phyloP scores from a whole-genome alignment of 768 basidiomycete species.

The Boletus subcaerulescens region DNA sequence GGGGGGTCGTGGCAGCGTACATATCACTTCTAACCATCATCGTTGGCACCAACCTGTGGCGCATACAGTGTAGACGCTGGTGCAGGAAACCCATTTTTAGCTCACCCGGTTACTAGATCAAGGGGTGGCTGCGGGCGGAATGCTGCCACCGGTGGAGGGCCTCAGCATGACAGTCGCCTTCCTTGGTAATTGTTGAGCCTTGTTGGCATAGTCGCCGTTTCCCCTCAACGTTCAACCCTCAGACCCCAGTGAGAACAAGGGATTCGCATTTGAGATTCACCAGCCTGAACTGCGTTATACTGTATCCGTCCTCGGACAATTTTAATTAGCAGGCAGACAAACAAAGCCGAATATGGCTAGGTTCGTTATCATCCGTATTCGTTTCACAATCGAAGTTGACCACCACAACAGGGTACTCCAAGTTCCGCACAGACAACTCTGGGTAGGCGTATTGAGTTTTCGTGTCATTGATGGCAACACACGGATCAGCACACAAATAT shows the following conservation, averaged over 20 bases:
- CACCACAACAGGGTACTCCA: no score
- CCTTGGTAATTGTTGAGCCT: constrained; percentile 13
- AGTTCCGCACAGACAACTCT: no score
- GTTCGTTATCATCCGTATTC: neutral
- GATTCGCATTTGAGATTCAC: constrained; percentile 22
- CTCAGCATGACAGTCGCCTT: neutral
- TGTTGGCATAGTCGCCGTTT: constrained; percentile 19
- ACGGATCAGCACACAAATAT: neutral
- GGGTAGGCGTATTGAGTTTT: neutral
- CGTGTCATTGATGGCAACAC: neutral
- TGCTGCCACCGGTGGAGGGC: neutral
- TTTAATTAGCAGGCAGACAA: constrained; percentile 2
- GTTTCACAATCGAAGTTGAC: constrained; percentile 4
- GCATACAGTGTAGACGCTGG: neutral
- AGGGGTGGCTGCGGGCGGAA: neutral
- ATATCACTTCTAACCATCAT: neutral
- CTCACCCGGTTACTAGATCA: constrained; percentile 3
- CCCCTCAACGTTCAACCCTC: constrained; percentile 24
- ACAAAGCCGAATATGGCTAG: neutral
- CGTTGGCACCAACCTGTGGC: neutral
- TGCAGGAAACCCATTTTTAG: constrained; percentile 6
- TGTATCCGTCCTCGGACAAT: neutral
- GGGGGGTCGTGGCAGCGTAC: no score
- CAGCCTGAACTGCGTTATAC: constrained; percentile 1
- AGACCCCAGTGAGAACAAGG: constrained; percentile 1